A percentile compares a stretch with the other conserved stretches of the same genome.
Evolutionary conservation across 73 alveolate species (phyloP).

Genomic region (Paramecium primaurelia): DNA sequence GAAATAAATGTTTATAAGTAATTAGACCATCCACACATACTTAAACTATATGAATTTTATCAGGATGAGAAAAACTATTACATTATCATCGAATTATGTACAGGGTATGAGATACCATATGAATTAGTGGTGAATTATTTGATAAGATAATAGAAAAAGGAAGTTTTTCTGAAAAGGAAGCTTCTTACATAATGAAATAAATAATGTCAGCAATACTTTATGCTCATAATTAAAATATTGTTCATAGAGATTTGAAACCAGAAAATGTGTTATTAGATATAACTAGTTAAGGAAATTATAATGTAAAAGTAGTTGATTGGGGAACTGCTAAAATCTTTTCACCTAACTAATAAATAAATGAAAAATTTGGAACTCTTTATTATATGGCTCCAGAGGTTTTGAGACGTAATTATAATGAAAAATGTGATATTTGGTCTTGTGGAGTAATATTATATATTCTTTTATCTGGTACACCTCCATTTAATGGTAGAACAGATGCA

Average conservation of each 20-base stretch:
- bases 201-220: constrained; percentile 86
- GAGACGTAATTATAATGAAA: constrained; percentile 36
- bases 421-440: constrained; percentile 61
- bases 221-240: constrained; percentile 87
- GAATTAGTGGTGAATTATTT: constrained; percentile 85
- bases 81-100: constrained; percentile 63
- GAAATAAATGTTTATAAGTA: constrained; percentile 57
- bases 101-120: constrained; percentile 49
- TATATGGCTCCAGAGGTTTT: constrained; percentile 60
- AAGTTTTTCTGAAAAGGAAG: constrained; percentile 85
- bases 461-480: constrained; percentile 60
- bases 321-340: constrained; percentile 54
- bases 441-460: constrained; percentile 54
- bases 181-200: constrained; percentile 84
- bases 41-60: constrained; percentile 60
- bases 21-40: constrained; percentile 68
- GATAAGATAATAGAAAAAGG: constrained; percentile 88
- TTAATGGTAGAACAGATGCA: constrained; percentile 58
- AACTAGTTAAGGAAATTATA: constrained; percentile 46
- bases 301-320: constrained; percentile 60
- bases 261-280: constrained; percentile 63
- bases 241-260: constrained; percentile 77
- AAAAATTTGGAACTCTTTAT: constrained; percentile 51
- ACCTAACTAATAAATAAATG: constrained; percentile 12
- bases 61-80: constrained; percentile 55